Evolutionary conservation across 2,329 filamentous ascomycete genomes (phyloP), one percentile per base, ranked within the genome.

Genomic region (Fusarium sp.): DNA sequence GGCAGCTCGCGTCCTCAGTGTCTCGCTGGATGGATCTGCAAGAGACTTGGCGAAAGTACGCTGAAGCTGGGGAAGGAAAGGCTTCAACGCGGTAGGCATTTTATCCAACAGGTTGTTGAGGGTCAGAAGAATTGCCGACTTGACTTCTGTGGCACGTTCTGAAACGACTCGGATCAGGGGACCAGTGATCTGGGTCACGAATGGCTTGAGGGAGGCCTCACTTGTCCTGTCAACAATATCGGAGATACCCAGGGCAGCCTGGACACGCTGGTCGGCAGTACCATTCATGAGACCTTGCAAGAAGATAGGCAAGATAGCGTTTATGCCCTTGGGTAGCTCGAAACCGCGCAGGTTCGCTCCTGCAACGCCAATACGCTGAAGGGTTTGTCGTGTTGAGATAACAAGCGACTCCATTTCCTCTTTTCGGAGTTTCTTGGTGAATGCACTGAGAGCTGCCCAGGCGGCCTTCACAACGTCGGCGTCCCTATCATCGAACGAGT

Each of bases 381-480:
- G 85, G 2, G 92, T 91, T 79, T 97, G 92, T 62, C 95, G 86
- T 3, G 95, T 97, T 1, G 95, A 96, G 55, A 89, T 83, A 18
- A 97, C 94, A 45, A 99, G 85, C 1, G 91, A 89, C 77, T 99
- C 97, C 96, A 99, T 98, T 80, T 98, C 95, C 77, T 99, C 97
- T 80, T 99, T 99, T 77, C 91, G 91, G 65, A 99, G 86, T 73
- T 89, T 91, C 78, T 94, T 94, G 45, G 94, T 97, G 72, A 99
- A 91, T 60, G 92, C 92, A 72, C 83, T 93, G 62, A 99, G 86
- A 8, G 94, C 95, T 56, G 89, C 86, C 94, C 94, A 98, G 23
- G 95, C 89, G 44, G 93, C 88, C 83, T 97, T 97, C 75, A 98
- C 91, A 6, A 98, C 95, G 23, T 91, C 89, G 65, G 81, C 80